A percentile compares a stretch with the other conserved stretches of the same genome.
These are phyloP conservation scores for Symbiodinium pilosum DNA, from an alignment of 73 alveolate genomes.

Conservation along the genomic window DNA sequence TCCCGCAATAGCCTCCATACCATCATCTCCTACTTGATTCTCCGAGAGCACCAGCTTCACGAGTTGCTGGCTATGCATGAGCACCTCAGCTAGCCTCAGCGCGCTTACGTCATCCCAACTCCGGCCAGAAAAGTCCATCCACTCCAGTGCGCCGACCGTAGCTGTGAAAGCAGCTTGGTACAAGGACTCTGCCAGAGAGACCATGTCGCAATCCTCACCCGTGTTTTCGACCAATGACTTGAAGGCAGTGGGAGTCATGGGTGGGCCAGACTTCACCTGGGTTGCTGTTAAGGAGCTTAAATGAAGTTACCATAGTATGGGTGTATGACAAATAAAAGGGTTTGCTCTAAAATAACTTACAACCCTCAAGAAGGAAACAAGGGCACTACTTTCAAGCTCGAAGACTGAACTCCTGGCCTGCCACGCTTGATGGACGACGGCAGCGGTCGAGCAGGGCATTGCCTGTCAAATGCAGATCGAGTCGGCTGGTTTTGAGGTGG, in stretches of 20 bases:
- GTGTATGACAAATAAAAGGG: too few species aligned
- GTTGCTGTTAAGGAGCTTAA: background rate
- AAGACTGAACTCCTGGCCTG: too few species aligned
- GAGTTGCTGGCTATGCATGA: slow-evolving; percentile 19
- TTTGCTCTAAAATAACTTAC: too few species aligned
- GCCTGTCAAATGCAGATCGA: too few species aligned
- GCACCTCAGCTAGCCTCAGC: slow-evolving; percentile 69
- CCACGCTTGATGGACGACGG: too few species aligned
- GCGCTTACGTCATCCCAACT: slow-evolving; percentile 52
- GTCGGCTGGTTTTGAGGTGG: too few species aligned
- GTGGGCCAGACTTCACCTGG: background rate
- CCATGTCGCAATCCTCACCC: background rate
- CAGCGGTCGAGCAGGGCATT: too few species aligned
- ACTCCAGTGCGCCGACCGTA: background rate
- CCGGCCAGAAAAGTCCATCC: slow-evolving; percentile 30
- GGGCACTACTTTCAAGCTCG: too few species aligned
- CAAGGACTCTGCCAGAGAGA: background rate
- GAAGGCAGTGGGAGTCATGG: slow-evolving; percentile 4
- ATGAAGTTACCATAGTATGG: too few species aligned
- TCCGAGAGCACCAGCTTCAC: slow-evolving; percentile 55
- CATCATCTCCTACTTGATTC: background rate
- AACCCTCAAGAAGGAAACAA: too few species aligned
- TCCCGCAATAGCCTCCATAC: slow-evolving; percentile 1
- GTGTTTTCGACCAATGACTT: background rate
- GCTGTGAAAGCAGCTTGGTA: background rate